Evolutionary conservation across 352 stramenopile genomes (phyloP).

Genomic region (Globisporangium apiculatum): DNA sequence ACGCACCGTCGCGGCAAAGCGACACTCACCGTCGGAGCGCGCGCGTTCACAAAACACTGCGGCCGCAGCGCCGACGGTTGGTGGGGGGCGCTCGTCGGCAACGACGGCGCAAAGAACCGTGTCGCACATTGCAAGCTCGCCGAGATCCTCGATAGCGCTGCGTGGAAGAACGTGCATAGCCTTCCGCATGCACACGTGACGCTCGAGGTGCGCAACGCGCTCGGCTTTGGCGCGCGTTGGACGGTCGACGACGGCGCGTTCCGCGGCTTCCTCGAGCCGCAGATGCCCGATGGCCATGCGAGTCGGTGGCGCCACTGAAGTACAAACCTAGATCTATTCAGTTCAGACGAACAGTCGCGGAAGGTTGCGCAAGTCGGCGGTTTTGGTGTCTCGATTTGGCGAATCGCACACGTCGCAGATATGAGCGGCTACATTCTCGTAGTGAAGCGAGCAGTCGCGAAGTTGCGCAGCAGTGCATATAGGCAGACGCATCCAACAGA

Average conservation of each 20-base stretch:
- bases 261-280: constrained; percentile 79
- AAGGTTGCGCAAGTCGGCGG: no score
- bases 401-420: no score
- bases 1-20: constrained; percentile 25
- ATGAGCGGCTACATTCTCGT: no score
- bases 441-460: no score
- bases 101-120: constrained; percentile 62
- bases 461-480: no score
- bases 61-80: constrained; percentile 54
- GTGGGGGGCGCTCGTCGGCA: constrained; percentile 55
- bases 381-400: no score
- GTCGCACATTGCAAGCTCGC: constrained; percentile 38
- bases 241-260: constrained; percentile 50
- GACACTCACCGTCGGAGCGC: constrained; percentile 62
- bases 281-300: constrained; percentile 70
- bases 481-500: no score
- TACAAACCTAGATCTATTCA: background rate
- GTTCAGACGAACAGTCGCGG: no score
- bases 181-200: constrained; percentile 61
- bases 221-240: constrained; percentile 75
- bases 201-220: constrained; percentile 61
- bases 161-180: constrained; percentile 82
- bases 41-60: constrained; percentile 78
- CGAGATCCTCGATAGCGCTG: constrained; percentile 39
- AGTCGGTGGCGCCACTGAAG: constrained; percentile 56